phyloP scores from a whole-genome alignment of 2,329 filamentous ascomycete genomes.

The Colletotrichum sp. region DNA sequence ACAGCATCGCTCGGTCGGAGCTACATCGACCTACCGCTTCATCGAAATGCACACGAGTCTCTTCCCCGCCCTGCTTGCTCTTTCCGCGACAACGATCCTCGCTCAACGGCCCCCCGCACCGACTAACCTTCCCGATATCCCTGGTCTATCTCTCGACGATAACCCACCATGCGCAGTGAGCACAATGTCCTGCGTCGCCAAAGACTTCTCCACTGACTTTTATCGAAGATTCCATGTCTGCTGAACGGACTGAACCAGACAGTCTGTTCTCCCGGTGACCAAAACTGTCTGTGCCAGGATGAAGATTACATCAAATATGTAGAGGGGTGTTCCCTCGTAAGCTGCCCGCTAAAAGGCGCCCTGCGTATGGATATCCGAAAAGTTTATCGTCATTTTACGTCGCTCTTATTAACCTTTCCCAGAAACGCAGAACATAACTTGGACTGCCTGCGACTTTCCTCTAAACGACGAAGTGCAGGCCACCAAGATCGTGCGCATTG shows the following conservation, averaged over 20 bases:
- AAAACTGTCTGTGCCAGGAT: constrained; percentile 4
- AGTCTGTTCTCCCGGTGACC: not conserved
- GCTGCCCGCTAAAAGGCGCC: constrained; percentile 1
- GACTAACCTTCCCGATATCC: not conserved
- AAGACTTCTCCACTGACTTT: not conserved
- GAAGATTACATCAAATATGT: not conserved
- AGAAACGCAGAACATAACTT: constrained; percentile 4
- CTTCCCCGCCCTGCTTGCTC: not conserved
- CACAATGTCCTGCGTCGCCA: too few relatives aligned
- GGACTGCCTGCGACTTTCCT: constrained; percentile 1
- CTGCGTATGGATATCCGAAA: not conserved
- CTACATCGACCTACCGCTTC: not conserved
- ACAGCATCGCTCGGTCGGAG: not conserved
- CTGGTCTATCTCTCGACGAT: not conserved
- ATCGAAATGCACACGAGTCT: not conserved
- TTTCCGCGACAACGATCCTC: not conserved
- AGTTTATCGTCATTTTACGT: rapidly evolving
- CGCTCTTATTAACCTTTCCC: not conserved
- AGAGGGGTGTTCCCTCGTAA: not conserved
- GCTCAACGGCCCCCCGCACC: not conserved
- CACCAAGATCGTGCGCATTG: not conserved
- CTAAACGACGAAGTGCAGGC: not conserved
- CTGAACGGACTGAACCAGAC: not conserved
- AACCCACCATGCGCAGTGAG: constrained; percentile 9
- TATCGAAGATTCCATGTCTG: constrained; percentile 1